These are phyloP conservation scores for Triangularia verruculosa DNA, from an alignment of 2,329 filamentous ascomycete genomes.

Conservation along the genomic window DNA sequence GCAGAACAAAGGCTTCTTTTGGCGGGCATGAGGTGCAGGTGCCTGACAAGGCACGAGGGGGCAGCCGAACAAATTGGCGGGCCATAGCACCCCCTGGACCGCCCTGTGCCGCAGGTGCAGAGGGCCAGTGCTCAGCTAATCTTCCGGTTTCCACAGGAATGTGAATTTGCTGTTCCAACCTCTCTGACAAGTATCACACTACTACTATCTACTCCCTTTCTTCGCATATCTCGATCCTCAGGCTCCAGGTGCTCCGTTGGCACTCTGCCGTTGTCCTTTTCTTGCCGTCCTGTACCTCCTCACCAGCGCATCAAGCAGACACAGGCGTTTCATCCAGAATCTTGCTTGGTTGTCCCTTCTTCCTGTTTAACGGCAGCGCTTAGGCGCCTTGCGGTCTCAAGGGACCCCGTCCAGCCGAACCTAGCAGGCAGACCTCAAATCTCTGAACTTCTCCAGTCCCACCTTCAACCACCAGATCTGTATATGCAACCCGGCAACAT, in stretches of 20 bases:
- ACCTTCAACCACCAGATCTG: conserved; percentile 20
- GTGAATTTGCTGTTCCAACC: conserved; percentile 30
- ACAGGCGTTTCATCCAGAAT: conserved; percentile 4
- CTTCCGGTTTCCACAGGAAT: conserved; percentile 39
- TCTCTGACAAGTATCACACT: conserved; percentile 23
- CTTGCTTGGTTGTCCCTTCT: conserved; percentile 4
- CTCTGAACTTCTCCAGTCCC: conserved; percentile 16
- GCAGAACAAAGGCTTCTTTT: conserved; percentile 1
- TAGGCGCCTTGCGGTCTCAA: conserved; percentile 44
- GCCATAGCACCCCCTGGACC: conserved; percentile 9
- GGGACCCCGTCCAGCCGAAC: conserved; percentile 16
- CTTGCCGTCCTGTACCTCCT: conserved; percentile 5
- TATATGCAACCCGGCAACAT: conserved; percentile 29
- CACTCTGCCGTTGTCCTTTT: not conserved
- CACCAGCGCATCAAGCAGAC: conserved; percentile 7
- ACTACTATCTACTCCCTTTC: conserved; percentile 4
- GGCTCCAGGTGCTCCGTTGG: not conserved
- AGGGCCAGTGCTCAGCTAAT: conserved; percentile 29
- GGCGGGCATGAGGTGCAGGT: conserved; percentile 9
- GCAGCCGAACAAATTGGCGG: not conserved
- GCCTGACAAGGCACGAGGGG: conserved; percentile 10
- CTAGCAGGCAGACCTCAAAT: conserved; percentile 17
- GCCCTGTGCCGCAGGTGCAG: conserved; percentile 12
- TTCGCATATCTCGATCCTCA: not conserved
- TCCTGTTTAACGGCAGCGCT: conserved; percentile 7